Evolutionary conservation across 75 land plant species (phyloP).

Genomic region (Picea glauca): DNA sequence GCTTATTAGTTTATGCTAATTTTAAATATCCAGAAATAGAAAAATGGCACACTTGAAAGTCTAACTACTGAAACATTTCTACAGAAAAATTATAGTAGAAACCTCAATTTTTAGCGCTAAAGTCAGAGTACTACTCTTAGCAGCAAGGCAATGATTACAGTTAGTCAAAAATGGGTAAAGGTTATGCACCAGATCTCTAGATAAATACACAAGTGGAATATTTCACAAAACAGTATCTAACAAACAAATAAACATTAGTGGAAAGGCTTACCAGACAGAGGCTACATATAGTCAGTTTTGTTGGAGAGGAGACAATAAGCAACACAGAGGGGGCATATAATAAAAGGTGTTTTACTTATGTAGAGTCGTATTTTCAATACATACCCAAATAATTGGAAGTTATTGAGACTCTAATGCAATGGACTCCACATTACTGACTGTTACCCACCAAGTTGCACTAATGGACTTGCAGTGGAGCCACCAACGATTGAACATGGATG

Average conservation of each 20-base stretch:
- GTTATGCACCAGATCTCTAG: background rate
- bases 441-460: no score
- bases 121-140: background rate
- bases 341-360: no score
- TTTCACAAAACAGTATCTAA: background rate
- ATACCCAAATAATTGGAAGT: no score
- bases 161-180: background rate
- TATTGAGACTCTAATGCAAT: no score
- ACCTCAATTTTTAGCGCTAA: background rate
- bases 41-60: background rate
- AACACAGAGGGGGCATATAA: no score
- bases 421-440: no score
- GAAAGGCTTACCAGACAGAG: background rate
- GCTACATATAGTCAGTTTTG: background rate
- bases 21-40: conserved; percentile 3
- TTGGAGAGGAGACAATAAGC: no score
- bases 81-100: background rate
- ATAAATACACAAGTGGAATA: background rate
- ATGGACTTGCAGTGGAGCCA: no score
- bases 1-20: background rate
- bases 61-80: no score
- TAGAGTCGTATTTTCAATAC: no score
- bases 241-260: background rate
- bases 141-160: background rate
- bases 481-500: no score